Base-by-base conservation (phyloP, 1,284 basidiomycete genomes). In the Rhodotorula sp. region DNA sequence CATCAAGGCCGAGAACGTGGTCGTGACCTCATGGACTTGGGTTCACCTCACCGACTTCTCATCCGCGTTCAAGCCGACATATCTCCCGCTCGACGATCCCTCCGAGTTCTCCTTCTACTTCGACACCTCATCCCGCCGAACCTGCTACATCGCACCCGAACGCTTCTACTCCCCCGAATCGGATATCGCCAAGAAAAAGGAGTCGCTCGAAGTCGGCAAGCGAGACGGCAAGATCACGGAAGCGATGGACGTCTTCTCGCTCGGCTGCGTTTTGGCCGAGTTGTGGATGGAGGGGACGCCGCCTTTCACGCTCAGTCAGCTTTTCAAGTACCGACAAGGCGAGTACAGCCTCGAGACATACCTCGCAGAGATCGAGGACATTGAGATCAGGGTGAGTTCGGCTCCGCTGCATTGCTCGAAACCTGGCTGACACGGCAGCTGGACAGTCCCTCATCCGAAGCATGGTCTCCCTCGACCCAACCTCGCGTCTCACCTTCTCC, bases 21-120 rank as follows among this genome's bases (percentile, higher is more conserved):
- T 99, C 61, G 92, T 99, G 68, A 95, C 94, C 0, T 93, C 94
- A 0, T 96, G 93, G 84, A 93, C 98, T 75, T 93, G 92, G 86
- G 86, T 97, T 27, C 94, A 94, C 78, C 84, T 99, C 54, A 93
- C 94, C 59, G 96, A 99, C 82, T 98, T 99, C 80, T 92, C 95
- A 0, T 90, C 93, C 0, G 79, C 83, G 30, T 95, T 93, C 86
- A 99, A 99, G 80, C 96, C 94, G 0, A 94, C 93, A 1, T 93
- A 88, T 78, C 86, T 99, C 11, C 96, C 96, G 0, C 86, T 98
- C 51, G 93, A 99, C 78, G 95, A 99, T 78, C 96, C 96, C 0
- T 89, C 94, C 8, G 94, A 97, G 81, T 99, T 98, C 80, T 94
- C 93, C 8, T 96, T 94, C 84, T 99, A 90, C 85, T 99, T 95